Percentiles rank a stretch among this genome's conserved stretches.
These are phyloP conservation scores for Aureoboletus auriporus DNA, from an alignment of 768 basidiomycete species.

Conservation along the genomic window DNA sequence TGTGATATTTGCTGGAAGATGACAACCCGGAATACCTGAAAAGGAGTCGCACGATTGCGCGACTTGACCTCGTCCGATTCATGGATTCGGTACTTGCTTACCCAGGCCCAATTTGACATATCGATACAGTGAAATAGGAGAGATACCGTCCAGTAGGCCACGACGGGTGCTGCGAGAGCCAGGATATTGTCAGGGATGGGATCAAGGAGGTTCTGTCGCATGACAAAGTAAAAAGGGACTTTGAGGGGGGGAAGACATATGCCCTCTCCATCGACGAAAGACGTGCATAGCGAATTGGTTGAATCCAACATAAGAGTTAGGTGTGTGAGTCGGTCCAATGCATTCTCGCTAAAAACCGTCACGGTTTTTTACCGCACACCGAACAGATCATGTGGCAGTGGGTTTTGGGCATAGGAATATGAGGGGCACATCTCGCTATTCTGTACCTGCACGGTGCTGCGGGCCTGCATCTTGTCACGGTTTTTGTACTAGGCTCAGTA, in stretches of 20 bases:
- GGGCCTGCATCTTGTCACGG: no score
- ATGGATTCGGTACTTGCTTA: constrained; percentile 85
- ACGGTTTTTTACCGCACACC: no score
- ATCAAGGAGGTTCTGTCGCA: constrained; percentile 44
- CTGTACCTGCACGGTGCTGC: no score
- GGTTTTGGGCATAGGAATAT: no score
- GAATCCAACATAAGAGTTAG: constrained; percentile 11
- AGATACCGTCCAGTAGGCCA: no score
- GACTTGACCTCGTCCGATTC: constrained; percentile 74
- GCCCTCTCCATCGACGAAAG: constrained; percentile 31
- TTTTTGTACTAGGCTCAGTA: no score
- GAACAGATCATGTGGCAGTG: no score
- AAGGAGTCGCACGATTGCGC: constrained; percentile 68
- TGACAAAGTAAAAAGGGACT: constrained; percentile 55
- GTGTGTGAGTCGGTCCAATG: no score
- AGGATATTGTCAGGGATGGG: constrained; percentile 61
- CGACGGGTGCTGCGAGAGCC: no score
- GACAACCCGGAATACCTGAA: constrained; percentile 75
- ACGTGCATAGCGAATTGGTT: constrained; percentile 35
- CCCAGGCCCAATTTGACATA: constrained; percentile 59
- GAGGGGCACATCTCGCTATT: no score
- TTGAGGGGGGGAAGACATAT: constrained; percentile 33
- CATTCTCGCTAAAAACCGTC: no score
- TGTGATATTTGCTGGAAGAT: constrained; percentile 43
- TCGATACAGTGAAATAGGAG: no score